Evolutionary conservation across 2,329 filamentous ascomycete genomes (phyloP), one percentile per base, ranked within the genome.

Genomic region (Lasiodiplodia citricola): DNA sequence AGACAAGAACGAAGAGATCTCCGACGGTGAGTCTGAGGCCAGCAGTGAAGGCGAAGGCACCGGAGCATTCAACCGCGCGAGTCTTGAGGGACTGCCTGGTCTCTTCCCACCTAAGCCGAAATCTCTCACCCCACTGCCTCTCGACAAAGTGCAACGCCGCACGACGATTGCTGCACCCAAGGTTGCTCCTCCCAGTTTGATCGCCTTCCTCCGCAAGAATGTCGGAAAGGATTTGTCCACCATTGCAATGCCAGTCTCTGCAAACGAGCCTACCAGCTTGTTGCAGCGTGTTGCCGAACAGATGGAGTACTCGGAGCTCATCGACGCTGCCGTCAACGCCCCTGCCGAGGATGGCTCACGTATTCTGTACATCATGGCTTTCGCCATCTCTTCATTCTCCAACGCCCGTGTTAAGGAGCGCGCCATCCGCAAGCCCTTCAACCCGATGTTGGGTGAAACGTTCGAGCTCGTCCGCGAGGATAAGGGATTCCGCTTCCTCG

Each of bases 181-280:
- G 35, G 89, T 94, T 16, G 84, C 90, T 68, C 96, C 96, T 0
- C 96, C 96, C 0, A 97, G 93, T 78, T 84, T 99, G 66, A 97
- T 99, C 72, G 92, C 93, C 0, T 97, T 98, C 78, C 86, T 98
- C 38, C 90, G 96, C 73, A 99, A 98, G 80, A 99, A 99, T 74
- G 96, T 98, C 11, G 96, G 96, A 76, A 99, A 99, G 80, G 96
- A 99, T 80, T 84, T 99, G 60, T 97, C 93, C 70, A 96, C 94
- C 2, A 97, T 99, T 72, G 94, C 93, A 58, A 98, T 98, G 95
- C 96, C 96, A 0, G 96, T 97, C 0, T 97, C 95, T 4, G 91
- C 95, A 28, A 99, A 99, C 79, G 96, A 99, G 78, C 96, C 96
- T 0, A 88, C 90, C 1, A 97, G 95, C 0, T 83, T 97, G 13